Percentiles rank a stretch among this genome's conserved stretches.
phyloP scores from a whole-genome alignment of 176 grass and related monocot genomes.

The Triticum urartu region DNA sequence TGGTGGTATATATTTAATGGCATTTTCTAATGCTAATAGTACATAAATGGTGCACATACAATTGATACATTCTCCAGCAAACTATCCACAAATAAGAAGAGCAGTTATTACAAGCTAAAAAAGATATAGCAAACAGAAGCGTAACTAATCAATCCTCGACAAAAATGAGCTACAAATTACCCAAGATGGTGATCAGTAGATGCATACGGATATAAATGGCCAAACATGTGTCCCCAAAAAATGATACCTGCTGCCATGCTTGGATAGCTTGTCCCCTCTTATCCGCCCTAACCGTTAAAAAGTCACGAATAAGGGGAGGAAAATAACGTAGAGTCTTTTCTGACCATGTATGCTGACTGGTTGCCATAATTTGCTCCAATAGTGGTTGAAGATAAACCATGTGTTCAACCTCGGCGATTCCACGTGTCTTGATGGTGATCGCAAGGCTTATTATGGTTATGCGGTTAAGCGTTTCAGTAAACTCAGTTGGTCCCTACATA shows the following conservation, averaged over 20 bases:
- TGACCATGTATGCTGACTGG: slow-evolving; percentile 95
- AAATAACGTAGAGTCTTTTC: slow-evolving; percentile 89
- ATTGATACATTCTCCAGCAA: not conserved
- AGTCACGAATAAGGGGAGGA: slow-evolving; percentile 80
- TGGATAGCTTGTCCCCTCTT: slow-evolving; percentile 95
- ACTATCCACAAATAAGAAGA: not conserved
- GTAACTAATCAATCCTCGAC: not conserved
- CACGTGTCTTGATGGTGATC: slow-evolving; percentile 96
- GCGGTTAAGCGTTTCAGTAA: slow-evolving; percentile 97
- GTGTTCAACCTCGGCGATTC: slow-evolving; percentile 97
- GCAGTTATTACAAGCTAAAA: not conserved
- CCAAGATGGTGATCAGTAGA: not conserved
- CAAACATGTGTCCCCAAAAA: slow-evolving; percentile 12
- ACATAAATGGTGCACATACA: not conserved
- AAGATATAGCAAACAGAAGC: not conserved
- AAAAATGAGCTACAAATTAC: not conserved
- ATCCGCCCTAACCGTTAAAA: slow-evolving; percentile 69
- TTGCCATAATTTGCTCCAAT: slow-evolving; percentile 98
- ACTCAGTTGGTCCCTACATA: slow-evolving; percentile 91
- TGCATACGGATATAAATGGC: slow-evolving; percentile 11
- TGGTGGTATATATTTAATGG: slow-evolving; percentile 15
- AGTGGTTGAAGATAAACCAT: slow-evolving; percentile 93
- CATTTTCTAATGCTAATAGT: not conserved
- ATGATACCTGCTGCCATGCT: slow-evolving; percentile 81
- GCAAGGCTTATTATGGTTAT: slow-evolving; percentile 99